Percentiles rank a stretch among this genome's conserved stretches.
These are phyloP conservation scores for Lipomyces yamadae DNA, from an alignment of 805 yeast species.

Conservation along the genomic window DNA sequence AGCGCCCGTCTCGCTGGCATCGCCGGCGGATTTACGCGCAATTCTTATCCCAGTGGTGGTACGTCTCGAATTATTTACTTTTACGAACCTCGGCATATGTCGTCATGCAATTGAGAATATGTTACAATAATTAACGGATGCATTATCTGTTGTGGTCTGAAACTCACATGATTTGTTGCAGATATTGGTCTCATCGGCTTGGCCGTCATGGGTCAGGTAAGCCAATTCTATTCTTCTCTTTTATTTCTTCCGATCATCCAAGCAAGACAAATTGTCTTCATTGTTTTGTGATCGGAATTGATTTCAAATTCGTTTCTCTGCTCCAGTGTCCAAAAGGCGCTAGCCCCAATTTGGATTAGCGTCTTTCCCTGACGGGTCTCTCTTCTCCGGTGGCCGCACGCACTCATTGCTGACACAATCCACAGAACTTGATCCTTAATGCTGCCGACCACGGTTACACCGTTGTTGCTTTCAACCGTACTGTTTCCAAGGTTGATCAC, in stretches of 20 bases:
- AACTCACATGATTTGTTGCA: slow-evolving; percentile 50
- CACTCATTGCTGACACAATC: background rate
- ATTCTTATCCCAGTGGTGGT: slow-evolving; percentile 31
- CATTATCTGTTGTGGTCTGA: background rate
- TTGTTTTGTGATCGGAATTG: background rate
- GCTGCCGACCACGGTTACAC: slow-evolving; percentile 97
- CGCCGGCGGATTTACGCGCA: slow-evolving; percentile 27
- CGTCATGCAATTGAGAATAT: background rate
- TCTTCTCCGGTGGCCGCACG: slow-evolving; percentile 15
- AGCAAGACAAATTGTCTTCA: background rate
- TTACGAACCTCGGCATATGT: background rate
- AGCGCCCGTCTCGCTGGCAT: slow-evolving; percentile 27
- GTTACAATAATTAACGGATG: background rate
- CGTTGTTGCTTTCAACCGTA: slow-evolving; percentile 98
- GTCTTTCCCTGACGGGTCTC: slow-evolving; percentile 5
- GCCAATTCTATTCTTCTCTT: slow-evolving; percentile 8
- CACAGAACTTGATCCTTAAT: slow-evolving; percentile 84
- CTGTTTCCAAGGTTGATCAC: slow-evolving; percentile 92
- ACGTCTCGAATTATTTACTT: slow-evolving; percentile 12
- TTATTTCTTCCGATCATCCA: background rate
- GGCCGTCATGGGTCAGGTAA: slow-evolving; percentile 96
- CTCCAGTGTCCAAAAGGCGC: background rate
- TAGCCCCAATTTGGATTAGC: slow-evolving; percentile 18
- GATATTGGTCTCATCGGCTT: slow-evolving; percentile 98
- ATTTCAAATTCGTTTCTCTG: background rate